phyloP scores from a whole-genome alignment of 805 yeast species.

The Candida awuae region DNA sequence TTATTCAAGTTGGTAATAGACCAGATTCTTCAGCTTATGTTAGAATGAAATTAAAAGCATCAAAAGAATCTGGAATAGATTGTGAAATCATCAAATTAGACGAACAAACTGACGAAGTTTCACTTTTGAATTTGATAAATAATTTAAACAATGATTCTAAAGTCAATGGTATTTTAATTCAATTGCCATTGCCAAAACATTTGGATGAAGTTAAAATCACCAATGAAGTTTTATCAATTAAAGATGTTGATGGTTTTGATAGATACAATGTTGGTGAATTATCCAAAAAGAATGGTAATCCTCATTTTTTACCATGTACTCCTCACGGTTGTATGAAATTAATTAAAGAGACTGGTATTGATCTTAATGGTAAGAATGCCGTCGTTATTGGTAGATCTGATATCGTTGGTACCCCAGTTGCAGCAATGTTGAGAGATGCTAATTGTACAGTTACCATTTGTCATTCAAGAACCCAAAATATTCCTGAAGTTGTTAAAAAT shows the following conservation, averaged over 20 bases:
- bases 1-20: slow-evolving; percentile 70
- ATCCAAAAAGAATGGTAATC: slow-evolving; percentile 63
- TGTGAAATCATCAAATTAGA: slow-evolving; percentile 56
- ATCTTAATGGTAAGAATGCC: slow-evolving; percentile 59
- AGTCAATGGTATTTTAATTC: slow-evolving; percentile 70
- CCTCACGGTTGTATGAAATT: slow-evolving; percentile 73
- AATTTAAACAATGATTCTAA: slow-evolving; percentile 48
- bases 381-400: slow-evolving; percentile 82
- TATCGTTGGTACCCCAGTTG: slow-evolving; percentile 77
- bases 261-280: slow-evolving; percentile 72
- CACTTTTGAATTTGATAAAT: slow-evolving; percentile 44
- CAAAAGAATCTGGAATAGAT: slow-evolving; percentile 57
- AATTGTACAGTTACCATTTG: slow-evolving; percentile 72
- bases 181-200: slow-evolving; percentile 68
- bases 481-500: slow-evolving; percentile 38
- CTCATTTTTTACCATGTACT: slow-evolving; percentile 71
- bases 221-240: slow-evolving; percentile 49
- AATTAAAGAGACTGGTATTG: slow-evolving; percentile 47
- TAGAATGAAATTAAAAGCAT: slow-evolving; percentile 71
- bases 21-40: slow-evolving; percentile 80
- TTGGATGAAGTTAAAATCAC: slow-evolving; percentile 62
- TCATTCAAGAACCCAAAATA: slow-evolving; percentile 56
- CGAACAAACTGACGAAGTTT: slow-evolving; percentile 47
- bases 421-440: slow-evolving; percentile 58
- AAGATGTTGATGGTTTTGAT: slow-evolving; percentile 82